phyloP scores from a whole-genome alignment of 2,329 filamentous ascomycete species.

The Colletotrichum trifolii region DNA sequence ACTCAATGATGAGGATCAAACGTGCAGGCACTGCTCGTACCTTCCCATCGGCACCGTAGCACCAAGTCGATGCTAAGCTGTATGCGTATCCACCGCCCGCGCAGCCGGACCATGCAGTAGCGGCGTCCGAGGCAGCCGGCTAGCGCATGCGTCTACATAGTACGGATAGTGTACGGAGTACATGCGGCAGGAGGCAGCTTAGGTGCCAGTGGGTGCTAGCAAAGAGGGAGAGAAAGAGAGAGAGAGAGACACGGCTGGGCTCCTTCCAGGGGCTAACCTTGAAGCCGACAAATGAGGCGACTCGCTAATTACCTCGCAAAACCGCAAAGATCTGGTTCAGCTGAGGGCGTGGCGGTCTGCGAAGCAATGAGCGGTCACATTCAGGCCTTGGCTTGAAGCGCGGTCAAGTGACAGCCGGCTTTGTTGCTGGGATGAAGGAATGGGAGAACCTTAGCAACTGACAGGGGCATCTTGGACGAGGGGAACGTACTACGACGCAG shows the following conservation, averaged over 20 bases:
- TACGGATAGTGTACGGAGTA: conserved; percentile 1
- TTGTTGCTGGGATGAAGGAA: neutral
- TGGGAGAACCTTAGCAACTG: no score
- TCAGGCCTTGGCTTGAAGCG: conserved; percentile 12
- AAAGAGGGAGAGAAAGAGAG: no score
- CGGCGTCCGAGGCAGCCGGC: conserved; percentile 27
- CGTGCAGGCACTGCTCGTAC: conserved; percentile 12
- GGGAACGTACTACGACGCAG: no score
- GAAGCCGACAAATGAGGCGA: conserved; percentile 20
- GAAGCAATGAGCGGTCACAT: conserved; percentile 15
- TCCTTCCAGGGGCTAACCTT: conserved; percentile 17
- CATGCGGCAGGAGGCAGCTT: no score
- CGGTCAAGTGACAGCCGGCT: conserved; percentile 12
- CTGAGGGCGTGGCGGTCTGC: conserved; percentile 35
- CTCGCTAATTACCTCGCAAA: neutral
- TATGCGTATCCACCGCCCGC: conserved; percentile 21
- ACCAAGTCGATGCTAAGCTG: conserved; percentile 29
- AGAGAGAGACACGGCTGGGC: conserved; percentile 31
- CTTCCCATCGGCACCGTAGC: conserved; percentile 25
- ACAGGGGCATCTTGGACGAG: no score
- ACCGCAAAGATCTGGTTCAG: conserved; percentile 27
- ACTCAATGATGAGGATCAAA: conserved; percentile 16
- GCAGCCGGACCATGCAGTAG: conserved; percentile 34
- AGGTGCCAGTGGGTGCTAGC: no score
- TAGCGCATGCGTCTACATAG: conserved; percentile 29